A percentile compares a stretch with the other conserved stretches of the same genome.
These are phyloP conservation scores for Acrocalymma vagum DNA, from an alignment of 2,329 filamentous ascomycete genomes.

Conservation along the genomic window DNA sequence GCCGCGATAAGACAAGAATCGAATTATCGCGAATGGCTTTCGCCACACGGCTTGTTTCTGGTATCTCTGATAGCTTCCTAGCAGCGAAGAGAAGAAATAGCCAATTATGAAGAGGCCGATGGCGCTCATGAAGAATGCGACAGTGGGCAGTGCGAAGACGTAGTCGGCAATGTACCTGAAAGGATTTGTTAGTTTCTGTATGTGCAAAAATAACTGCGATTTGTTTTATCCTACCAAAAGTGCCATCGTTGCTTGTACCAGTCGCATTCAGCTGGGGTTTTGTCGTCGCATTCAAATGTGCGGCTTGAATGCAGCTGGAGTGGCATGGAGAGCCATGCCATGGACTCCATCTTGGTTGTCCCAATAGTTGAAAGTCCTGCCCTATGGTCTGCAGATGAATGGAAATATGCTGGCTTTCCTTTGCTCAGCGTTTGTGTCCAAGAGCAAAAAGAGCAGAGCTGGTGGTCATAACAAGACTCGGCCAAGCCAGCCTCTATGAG, in stretches of 20 bases:
- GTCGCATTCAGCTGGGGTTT: slow-evolving; percentile 55
- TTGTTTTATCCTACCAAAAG: too few species aligned
- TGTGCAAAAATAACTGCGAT: slow-evolving; percentile 14
- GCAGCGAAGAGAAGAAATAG: slow-evolving; percentile 41
- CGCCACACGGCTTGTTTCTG: slow-evolving; percentile 14
- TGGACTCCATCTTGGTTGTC: slow-evolving; percentile 3
- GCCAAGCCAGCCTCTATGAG: too few species aligned
- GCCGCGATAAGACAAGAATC: slow-evolving; percentile 38
- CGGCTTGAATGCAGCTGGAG: slow-evolving; percentile 24
- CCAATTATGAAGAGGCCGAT: slow-evolving; percentile 59
- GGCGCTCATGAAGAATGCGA: slow-evolving; percentile 61
- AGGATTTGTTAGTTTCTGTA: neutral
- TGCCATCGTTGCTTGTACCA: slow-evolving; percentile 58
- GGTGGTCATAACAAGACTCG: too few species aligned
- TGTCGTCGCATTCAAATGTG: slow-evolving; percentile 37
- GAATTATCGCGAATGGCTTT: slow-evolving; percentile 23
- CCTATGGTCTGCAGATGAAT: too few species aligned
- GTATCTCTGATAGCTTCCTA: slow-evolving; percentile 27
- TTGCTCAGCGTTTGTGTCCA: too few species aligned
- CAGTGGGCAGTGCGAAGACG: slow-evolving; percentile 60
- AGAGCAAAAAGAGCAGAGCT: too few species aligned
- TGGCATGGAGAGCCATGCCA: slow-evolving; percentile 28
- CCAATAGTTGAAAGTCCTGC: too few species aligned
- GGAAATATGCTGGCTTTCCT: too few species aligned
- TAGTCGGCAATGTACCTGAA: slow-evolving; percentile 63